Conservation (phyloP, 257 asterid species). For the Solanum clarkiae region DNA sequence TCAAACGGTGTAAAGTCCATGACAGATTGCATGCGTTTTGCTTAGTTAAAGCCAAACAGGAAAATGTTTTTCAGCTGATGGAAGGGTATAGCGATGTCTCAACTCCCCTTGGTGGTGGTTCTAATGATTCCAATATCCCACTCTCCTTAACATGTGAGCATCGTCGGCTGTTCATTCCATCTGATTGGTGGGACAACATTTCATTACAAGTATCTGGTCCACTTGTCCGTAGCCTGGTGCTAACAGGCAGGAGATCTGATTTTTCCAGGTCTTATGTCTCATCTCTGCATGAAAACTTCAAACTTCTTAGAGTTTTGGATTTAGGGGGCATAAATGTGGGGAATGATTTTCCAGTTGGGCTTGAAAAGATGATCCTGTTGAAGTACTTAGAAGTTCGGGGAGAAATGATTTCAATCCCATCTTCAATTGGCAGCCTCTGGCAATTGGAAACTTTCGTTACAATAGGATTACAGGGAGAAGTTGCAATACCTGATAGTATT, state of each 20-base stretch:
- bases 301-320: slow-evolving; percentile 1
- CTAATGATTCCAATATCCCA: background rate
- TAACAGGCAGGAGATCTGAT: background rate
- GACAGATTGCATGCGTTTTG: background rate
- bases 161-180: background rate
- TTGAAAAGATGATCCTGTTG: background rate
- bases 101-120: background rate
- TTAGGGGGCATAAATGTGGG: background rate
- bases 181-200: background rate
- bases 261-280: background rate
- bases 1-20: background rate
- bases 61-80: background rate
- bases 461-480: background rate
- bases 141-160: background rate
- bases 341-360: background rate
- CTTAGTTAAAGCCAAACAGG: background rate
- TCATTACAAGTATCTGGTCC: background rate
- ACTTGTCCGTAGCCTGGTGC: background rate
- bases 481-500: background rate
- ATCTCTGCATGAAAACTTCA: background rate
- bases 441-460: background rate
- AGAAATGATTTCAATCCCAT: background rate
- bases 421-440: background rate
- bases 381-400: background rate
- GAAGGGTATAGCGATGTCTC: background rate